Conservation (phyloP, 768 basidiomycete species). For the Terana coerulea region DNA sequence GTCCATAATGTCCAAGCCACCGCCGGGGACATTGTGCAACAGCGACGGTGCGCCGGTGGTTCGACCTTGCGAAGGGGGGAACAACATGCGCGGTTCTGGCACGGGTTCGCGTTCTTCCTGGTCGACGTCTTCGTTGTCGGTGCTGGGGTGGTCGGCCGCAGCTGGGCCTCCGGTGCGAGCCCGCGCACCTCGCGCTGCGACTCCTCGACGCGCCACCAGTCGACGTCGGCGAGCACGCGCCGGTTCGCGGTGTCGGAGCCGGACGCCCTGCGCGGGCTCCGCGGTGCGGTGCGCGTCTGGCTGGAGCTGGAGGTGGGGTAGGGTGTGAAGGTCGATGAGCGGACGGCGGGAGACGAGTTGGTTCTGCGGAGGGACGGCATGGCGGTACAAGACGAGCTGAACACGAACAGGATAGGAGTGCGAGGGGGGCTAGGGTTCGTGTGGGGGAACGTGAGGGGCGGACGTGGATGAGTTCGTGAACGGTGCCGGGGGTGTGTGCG, state of each 20-base stretch:
- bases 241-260: constrained; percentile 62
- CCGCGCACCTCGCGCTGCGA: constrained; percentile 54
- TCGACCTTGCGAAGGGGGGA: constrained; percentile 2
- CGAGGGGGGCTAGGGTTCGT: constrained; percentile 32
- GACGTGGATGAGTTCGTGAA: constrained; percentile 2
- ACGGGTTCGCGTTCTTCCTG: constrained; percentile 26
- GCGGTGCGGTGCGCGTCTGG: constrained; percentile 32
- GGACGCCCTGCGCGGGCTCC: constrained; percentile 53
- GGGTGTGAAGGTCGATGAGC: constrained; percentile 59
- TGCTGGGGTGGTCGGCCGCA: constrained; percentile 5
- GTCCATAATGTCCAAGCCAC: constrained; percentile 5
- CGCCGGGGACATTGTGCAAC: constrained; percentile 9
- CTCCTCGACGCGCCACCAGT: constrained; percentile 81
- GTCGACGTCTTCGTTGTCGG: constrained; percentile 10
- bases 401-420: constrained; percentile 10
- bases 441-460: constrained; percentile 7
- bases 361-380: constrained; percentile 83
- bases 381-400: constrained; percentile 29
- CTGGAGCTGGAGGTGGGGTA: constrained; percentile 45
- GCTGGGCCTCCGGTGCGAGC: not conserved
- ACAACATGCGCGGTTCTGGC: constrained; percentile 2
- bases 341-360: constrained; percentile 63
- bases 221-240: constrained; percentile 80
- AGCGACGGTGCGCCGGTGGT: constrained; percentile 5
- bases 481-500: constrained; percentile 11